Evolutionary conservation across 2,329 filamentous ascomycete genomes (phyloP), one percentile per base, ranked within the genome.

Genomic region (Exserohilum turcica): DNA sequence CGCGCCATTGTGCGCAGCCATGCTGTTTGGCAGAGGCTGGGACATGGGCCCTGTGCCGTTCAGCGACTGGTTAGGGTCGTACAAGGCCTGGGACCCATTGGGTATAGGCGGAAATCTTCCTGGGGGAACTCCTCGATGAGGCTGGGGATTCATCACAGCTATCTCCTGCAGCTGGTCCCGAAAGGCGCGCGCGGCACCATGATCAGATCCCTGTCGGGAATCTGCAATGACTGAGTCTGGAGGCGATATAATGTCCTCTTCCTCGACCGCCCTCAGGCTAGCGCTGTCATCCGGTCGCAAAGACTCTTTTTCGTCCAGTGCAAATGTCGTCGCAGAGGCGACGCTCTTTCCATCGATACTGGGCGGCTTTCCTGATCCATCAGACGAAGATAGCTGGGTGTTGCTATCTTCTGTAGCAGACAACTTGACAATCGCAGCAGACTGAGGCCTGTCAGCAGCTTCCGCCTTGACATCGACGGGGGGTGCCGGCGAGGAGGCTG

Each of bases 261-360:
- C 93, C 61, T 97, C 92, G 10, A 88, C 87, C 6, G 90, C 90
- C 74, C 95, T 91, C 13, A 96, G 89, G 71, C 92, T 97, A 29
- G 93, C 93, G 74, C 93, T 97, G 71, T 97, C 93, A 75, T 97
- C 93, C 7, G 93, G 93, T 10, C 92, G 88, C 48, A 97, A 81
- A 5, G 92, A 97, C 72, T 97, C 93, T 73, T 97, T 97, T 75
- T 97, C 93, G 67, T 97, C 93, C 70, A 97, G 80, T n/a, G 91
- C 92, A 76, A 96, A 97, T 0, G 93, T 97, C 4, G 91, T 96
- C 13, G 91, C 91, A 21, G 93, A 97, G 4, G 91, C 91, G 65
- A 95, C 90, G 73, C 92, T 97, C 78, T 97, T 97, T 27, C 64
- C 63, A 43, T 97, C 93, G 35, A 96, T 81, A 70, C 92, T 97